A percentile compares a stretch with the other conserved stretches of the same genome.
Evolutionary conservation across 176 grass and related monocot species (phyloP).

Genomic region (Dactylis glomerata): DNA sequence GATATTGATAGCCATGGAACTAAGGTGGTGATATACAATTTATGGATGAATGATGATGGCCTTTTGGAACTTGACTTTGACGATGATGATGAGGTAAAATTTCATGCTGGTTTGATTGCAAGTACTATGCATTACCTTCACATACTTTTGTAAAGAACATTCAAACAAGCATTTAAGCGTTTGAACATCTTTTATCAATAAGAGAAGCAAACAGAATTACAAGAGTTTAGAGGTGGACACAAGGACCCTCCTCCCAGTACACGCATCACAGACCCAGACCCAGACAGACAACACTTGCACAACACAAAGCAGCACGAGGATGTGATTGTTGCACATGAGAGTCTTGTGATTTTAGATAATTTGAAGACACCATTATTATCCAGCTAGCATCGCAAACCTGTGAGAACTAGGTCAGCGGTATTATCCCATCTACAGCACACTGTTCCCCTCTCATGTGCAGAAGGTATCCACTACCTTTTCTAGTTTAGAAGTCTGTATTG

Average conservation of each 20-base stretch:
- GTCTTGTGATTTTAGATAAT: not conserved
- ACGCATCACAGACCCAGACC: not conserved
- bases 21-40: slow-evolving; percentile 84
- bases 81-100: slow-evolving; percentile 85
- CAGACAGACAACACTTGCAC: not conserved
- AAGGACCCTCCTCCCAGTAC: not conserved
- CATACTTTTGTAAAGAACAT: not conserved
- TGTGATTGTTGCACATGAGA: not conserved
- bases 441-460: not conserved
- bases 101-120: slow-evolving; percentile 18
- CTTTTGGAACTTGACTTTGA: slow-evolving; percentile 97
- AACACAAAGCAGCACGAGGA: not conserved
- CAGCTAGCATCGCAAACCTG: not conserved
- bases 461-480: not conserved
- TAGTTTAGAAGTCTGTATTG: not conserved
- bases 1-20: slow-evolving; percentile 85
- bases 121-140: not conserved
- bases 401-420: not conserved
- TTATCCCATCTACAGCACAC: not conserved
- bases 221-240: not conserved
- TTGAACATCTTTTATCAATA: not conserved
- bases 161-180: not conserved
- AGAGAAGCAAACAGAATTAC: not conserved
- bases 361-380: not conserved
- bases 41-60: slow-evolving; percentile 99